Base-by-base conservation (phyloP, 257 asterid genomes). In the Solanum commersonii region DNA sequence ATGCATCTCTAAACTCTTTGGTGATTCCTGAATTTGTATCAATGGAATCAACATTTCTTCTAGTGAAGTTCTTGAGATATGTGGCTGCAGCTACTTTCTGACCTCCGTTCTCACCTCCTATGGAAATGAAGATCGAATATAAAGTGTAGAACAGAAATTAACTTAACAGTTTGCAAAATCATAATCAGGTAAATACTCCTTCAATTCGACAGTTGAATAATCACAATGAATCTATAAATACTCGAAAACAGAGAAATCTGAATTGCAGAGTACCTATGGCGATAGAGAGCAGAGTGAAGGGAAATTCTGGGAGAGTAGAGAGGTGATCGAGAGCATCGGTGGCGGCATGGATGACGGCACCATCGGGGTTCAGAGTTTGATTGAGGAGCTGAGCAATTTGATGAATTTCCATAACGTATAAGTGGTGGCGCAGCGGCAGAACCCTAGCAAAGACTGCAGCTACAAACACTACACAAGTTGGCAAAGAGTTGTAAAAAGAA, bases 41-140 rank as follows among this genome's bases (percentile, higher is more conserved):
- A 83, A n/a, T 63, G 33, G 82, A 10, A 35, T 89, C 90, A 4
- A 76, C 74, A 22, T 86, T 91, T 77, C 90, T 88, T 86, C 92
- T 87, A 10, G 56, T 84, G 85, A 91, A 89, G 88, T 91, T 91
- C 90, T 91, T 91, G 13, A 91, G 91, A 87, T 90, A 91, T 1
- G 91, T 71, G 56, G 92, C 93, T 40, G 91, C 91, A 68, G 93
- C 90, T 40, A 91, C 52, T 37, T 89, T 89, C 85, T 73, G 85
- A 70, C 93, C 91, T 77, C 56, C 84, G 79, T 74, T 74, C 86
- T 90, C 89, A 74, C 89, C 91, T 37, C 85, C 92, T 87, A 38
- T 23, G 74, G 82, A 20, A 46, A 76, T 34, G 38, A 18, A 35
- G 59, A 60, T 67, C 38, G 29, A 65, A 34, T 63, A n/a, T 84